Evolutionary conservation across 148 eudicot genomes (phyloP), one percentile per base, ranked within the genome.

Genomic region (Gaultheria prostrata): DNA sequence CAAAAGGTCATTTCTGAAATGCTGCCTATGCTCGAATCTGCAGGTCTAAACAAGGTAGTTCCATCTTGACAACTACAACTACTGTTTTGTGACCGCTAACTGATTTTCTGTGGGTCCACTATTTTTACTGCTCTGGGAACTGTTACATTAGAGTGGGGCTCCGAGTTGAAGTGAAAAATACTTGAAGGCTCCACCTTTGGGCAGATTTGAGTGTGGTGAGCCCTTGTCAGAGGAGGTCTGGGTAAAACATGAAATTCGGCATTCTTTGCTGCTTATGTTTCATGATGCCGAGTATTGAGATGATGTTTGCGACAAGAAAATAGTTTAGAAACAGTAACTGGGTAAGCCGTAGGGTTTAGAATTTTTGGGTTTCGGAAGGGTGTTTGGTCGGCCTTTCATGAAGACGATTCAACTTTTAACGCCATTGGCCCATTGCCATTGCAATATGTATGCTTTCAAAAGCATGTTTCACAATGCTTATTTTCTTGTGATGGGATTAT

Each of bases 1-100:
- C 89, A 87, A 87, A 88, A 87, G 56, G 91, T 92, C 83, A 85
- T 87, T 59, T 86, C 90, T 77, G 96, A 95, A 81, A 81, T 93
- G 85, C 87, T 90, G 45, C 88, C 91, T 56, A 91, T 87, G 85
- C 96, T 97, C 45, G 93, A 95, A 85, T 84, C 80, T 51, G 63
- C 88, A 82, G 76, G 56, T 81, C 53, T 80, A 32, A 83, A 75
- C 59, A 86, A 85, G 82, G 88, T 73, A 46, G 48, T 86, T 30
- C 82, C 82, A 54, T 75, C 88, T 84, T 89, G 85, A 86, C 76
- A 8, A 33, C n/a, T 72, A 50, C 3, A 33, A 21, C 18, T 12
- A 18, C 53, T 57, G 49, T 32, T 65, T 21, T 51, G 30, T 74
- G 56, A 53, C 63, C 0, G 14, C 39, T 69, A 53, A 35, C 32